Conservation (phyloP, 306 rosid species). For the Vigna hirtella region DNA sequence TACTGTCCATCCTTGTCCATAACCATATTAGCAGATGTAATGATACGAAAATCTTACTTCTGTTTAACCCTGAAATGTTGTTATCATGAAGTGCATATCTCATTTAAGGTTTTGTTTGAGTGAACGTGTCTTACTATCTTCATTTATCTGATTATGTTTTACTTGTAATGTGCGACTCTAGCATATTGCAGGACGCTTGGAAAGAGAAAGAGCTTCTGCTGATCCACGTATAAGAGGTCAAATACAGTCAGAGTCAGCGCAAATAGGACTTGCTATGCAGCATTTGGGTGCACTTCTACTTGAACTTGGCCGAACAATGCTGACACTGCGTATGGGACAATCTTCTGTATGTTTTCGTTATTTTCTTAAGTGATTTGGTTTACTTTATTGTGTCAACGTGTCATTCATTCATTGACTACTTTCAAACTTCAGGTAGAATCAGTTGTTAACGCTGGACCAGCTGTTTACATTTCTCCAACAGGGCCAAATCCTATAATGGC, state of each 20-base stretch:
- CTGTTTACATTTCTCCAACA: conserved; percentile 90
- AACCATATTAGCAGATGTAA: conserved; percentile 14
- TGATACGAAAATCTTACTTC: conserved; percentile 2
- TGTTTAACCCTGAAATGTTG: conserved; percentile 21
- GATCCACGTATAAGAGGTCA: conserved; percentile 69
- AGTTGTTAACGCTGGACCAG: conserved; percentile 90
- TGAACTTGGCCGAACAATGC: conserved; percentile 96
- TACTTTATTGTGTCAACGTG: conserved; percentile 36
- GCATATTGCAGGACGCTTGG: conserved; percentile 94
- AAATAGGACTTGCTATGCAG: conserved; percentile 82
- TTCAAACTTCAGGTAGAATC: conserved; percentile 75
- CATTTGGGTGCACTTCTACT: conserved; percentile 92
- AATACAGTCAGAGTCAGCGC: conserved; percentile 81
- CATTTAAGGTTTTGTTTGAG: conserved; percentile 15
- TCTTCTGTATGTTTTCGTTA: conserved; percentile 72
- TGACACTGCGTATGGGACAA: conserved; percentile 90
- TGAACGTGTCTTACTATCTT: conserved; percentile 34
- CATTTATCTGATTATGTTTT: conserved; percentile 46
- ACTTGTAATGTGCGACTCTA: conserved; percentile 64
- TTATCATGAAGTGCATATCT: conserved; percentile 24
- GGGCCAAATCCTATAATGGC: conserved; percentile 99
- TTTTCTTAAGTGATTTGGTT: conserved; percentile 37
- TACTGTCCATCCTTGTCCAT: background rate
- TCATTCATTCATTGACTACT: conserved; percentile 27
- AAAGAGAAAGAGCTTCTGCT: conserved; percentile 70